Percentiles rank a stretch among this genome's conserved stretches.
phyloP scores from a whole-genome alignment of 176 grass and related monocot species.

The Ensete ventricosum region DNA sequence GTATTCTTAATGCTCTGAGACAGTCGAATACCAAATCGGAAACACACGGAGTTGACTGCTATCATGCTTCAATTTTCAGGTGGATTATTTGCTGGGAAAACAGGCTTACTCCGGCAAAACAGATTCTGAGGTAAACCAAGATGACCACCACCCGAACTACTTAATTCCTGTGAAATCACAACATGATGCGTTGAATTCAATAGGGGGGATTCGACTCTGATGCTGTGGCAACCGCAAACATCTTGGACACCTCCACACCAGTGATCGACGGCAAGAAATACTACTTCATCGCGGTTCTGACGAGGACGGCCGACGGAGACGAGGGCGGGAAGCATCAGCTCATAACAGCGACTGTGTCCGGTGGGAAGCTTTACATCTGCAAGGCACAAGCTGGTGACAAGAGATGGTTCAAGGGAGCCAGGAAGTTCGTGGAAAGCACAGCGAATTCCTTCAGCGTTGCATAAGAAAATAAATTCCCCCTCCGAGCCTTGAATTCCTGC shows the following conservation, averaged over 20 bases:
- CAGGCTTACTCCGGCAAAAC: conserved; percentile 70
- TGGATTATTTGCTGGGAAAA: conserved; percentile 75
- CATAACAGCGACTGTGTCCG: not conserved
- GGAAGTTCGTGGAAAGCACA: conserved; percentile 5
- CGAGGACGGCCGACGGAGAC: conserved; percentile 78
- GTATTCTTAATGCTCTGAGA: too few species aligned
- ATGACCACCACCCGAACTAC: too few species aligned
- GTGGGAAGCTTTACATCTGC: conserved; percentile 15
- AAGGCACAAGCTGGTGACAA: conserved; percentile 22
- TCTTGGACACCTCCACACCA: conserved; percentile 48
- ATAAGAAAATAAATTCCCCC: not conserved
- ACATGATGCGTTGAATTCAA: not conserved
- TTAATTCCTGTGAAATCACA: too few species aligned
- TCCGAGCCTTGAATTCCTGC: not conserved
- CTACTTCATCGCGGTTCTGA: conserved; percentile 82
- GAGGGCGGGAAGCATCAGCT: conserved; percentile 22
- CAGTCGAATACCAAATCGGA: too few species aligned
- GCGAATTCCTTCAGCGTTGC: not conserved
- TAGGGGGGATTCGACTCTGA: conserved; percentile 79
- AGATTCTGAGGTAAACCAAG: conserved; percentile 50
- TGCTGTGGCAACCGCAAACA: conserved; percentile 78
- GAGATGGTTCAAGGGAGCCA: conserved; percentile 21
- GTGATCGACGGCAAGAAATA: conserved; percentile 65
- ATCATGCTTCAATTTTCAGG: conserved; percentile 2
- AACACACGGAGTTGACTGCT: too few species aligned